Base-by-base conservation (phyloP, 192 early-diverging fungal genomes). In the Lobosporangium transversale region DNA sequence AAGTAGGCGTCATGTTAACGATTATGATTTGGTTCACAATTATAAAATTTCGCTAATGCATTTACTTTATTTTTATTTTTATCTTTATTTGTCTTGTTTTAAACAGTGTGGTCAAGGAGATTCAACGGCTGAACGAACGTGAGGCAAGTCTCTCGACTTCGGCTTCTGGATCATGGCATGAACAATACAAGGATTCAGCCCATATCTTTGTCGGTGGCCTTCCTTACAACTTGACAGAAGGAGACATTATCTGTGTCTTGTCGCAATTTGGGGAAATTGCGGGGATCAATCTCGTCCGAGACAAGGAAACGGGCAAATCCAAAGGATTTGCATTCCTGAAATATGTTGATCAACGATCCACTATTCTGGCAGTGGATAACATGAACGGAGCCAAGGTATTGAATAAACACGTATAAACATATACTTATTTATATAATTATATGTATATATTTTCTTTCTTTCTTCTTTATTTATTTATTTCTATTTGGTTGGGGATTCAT, bases 241-340 rank as follows among this genome's bases (percentile, higher is more conserved):
- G 96, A 49, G 97, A 99, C 74, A 66, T 97, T 48, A 91, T 99
- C 35, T 89, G 90, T 67, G 88, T 97, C 32, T 94, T 99, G 65
- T 97, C 97, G 27, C 97, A 99, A 87, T 94, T 86, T 79, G 96
- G 96, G 37, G 96, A 98, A 66, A 81, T 97, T 7, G 84, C 96
- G n/a, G 92, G 97, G 66, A 81, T 98, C 54, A 93, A 96, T 57
- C 81, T 97, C 42, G 90, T 94, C 32, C 84, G 95, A 23, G 93
- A 98, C 79, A 89, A 91, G 71, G 86, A 92, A 30, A 95, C 95
- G 2, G 95, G 95, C 24, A 90, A 92, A 66, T 87, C 89, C 44
- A 92, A 89, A 51, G 96, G 96, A 6, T 97, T 87, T 80, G 89
- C 84, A 7, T 98, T 98, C 69, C 59, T 98, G 20, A 92, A 93